These are phyloP conservation scores for Fusarium hainanense DNA, from an alignment of 2,329 filamentous ascomycete species.

Conservation along the genomic window DNA sequence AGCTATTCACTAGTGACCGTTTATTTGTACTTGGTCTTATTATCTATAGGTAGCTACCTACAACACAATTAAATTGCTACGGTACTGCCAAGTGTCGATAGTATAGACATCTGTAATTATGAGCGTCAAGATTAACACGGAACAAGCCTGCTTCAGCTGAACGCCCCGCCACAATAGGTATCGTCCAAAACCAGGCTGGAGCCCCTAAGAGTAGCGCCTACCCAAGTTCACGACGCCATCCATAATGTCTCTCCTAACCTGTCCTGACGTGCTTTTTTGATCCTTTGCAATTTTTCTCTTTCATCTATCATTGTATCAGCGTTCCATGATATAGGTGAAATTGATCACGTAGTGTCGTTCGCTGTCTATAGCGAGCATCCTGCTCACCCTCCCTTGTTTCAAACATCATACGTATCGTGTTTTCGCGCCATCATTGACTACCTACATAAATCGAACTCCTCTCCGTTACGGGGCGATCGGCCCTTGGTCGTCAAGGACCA, in stretches of 20 bases:
- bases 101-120: neutral
- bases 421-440: slow-evolving; percentile 5
- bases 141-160: slow-evolving; percentile 37
- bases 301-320: slow-evolving; percentile 6
- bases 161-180: slow-evolving; percentile 29
- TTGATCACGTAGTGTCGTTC: neutral
- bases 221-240: slow-evolving; percentile 35
- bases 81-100: neutral
- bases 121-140: slow-evolving; percentile 8
- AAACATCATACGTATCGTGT: slow-evolving; percentile 7
- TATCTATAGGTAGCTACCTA: neutral
- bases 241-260: slow-evolving; percentile 20
- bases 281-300: slow-evolving; percentile 8
- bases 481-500: slow-evolving; percentile 18
- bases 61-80: neutral
- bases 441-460: slow-evolving; percentile 3
- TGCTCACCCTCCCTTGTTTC: neutral
- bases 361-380: neutral
- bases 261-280: slow-evolving; percentile 1
- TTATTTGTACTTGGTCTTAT: neutral
- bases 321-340: slow-evolving; percentile 3
- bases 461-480: slow-evolving; percentile 25
- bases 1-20: neutral
- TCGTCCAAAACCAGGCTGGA: slow-evolving; percentile 37
- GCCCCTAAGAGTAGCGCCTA: slow-evolving; percentile 36